Evolutionary conservation across 2,329 filamentous ascomycete species (phyloP), one percentile per base, ranked within the genome.

Genomic region (Gnomoniopsis smithogilvyi): DNA sequence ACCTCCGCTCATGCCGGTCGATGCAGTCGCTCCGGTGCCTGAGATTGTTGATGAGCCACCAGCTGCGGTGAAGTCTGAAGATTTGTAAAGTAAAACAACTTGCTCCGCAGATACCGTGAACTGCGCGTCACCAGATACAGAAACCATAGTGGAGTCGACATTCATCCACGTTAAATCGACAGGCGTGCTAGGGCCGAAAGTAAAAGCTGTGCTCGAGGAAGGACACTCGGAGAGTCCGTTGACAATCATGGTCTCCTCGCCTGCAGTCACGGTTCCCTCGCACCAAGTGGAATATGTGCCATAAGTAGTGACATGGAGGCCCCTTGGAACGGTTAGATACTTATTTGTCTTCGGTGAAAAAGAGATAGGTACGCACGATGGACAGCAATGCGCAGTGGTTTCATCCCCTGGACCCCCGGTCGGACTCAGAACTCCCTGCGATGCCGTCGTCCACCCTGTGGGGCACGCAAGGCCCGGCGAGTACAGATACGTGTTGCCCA

Each of bases 281-380:
- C 58, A 60, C 58, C 58, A 60, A 11, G 58, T 60, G 10, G 58
- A 60, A 46, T 60, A 60, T 21, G 57, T 58, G 2, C 58, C 58
- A 30, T 60, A 58, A 7, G 54, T 58, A 2, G 54, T 60, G 15
- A 58, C 51, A 1, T 53, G 50, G 14, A 60, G 54, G 14, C 54
- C 58, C 21, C 58, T 60, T 2, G n/a, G 21, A 17, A 17, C 14
- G 2, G 34, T n/a, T n/a, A n/a, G n/a, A n/a, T n/a, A n/a, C n/a
- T n/a, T n/a, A n/a, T 15, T 15, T 46, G 15, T 36, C 34, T 36
- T 36, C n/a, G n/a, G n/a, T n/a, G n/a, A 38, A 15, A 14, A 6
- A 41, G 10, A 46, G 15, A 6, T 26, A 15, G 21, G 21, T 43
- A 60, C 58, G 54, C 51, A 60, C 58, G 50, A 57, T n/a, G 54